Conservation (phyloP, 352 stramenopile genomes). For the Phytophthora idaei region DNA sequence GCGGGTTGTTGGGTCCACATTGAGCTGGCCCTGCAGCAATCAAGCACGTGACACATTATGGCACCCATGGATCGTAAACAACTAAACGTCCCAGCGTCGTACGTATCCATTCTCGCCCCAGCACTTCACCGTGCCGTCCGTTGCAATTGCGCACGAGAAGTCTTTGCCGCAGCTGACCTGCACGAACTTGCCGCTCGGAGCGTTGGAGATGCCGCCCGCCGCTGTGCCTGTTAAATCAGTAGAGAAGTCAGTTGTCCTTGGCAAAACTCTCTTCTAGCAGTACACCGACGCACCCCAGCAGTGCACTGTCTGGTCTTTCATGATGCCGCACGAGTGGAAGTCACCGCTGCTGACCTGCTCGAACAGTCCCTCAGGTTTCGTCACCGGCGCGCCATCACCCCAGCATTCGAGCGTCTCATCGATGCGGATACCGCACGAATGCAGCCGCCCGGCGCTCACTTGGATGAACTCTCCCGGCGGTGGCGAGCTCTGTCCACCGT, state of each 20-base stretch:
- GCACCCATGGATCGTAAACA: slow-evolving; percentile 3
- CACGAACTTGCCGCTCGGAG: slow-evolving; percentile 62
- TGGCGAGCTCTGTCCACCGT: slow-evolving; percentile 57
- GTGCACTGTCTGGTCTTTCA: slow-evolving; percentile 77
- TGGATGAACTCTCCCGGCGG: slow-evolving; percentile 75
- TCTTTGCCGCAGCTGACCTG: slow-evolving; percentile 82
- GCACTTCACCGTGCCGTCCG: slow-evolving; percentile 54
- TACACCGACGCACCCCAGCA: slow-evolving; percentile 64
- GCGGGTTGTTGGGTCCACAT: slow-evolving; percentile 38
- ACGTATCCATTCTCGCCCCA: slow-evolving; percentile 77
- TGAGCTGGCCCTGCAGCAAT: slow-evolving; percentile 49
- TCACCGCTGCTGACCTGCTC: slow-evolving; percentile 84
- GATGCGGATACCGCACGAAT: slow-evolving; percentile 76
- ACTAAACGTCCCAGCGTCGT: slow-evolving; percentile 4
- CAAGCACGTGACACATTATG: slow-evolving; percentile 5
- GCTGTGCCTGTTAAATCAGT: slow-evolving; percentile 33
- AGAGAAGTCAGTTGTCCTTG: too few relatives aligned
- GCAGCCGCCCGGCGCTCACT: slow-evolving; percentile 72
- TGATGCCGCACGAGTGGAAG: slow-evolving; percentile 80
- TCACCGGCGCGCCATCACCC: slow-evolving; percentile 57
- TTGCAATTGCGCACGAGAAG: slow-evolving; percentile 63
- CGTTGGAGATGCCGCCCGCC: slow-evolving; percentile 37
- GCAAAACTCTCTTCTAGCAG: background rate
- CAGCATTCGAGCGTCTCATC: slow-evolving; percentile 85
- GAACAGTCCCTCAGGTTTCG: slow-evolving; percentile 68